Evolutionary conservation across 2,329 filamentous ascomycete species (phyloP), one percentile per base, ranked within the genome.

Genomic region (Sporothrix globosa): DNA sequence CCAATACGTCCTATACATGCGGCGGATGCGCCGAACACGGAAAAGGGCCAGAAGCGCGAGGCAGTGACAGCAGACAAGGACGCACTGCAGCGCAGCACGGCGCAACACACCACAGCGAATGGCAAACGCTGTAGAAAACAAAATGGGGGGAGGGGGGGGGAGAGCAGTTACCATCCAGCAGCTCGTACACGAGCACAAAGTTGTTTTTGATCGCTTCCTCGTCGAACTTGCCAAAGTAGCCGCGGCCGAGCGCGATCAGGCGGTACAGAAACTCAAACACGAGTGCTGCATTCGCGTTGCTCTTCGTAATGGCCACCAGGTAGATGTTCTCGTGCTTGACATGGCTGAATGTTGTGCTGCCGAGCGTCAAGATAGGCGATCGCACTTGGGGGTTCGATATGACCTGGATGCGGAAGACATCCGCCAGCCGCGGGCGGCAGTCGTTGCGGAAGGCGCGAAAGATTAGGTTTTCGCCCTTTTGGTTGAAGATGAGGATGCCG

Each of bases 121-220:
- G 46, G 17, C 2, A 41, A 21, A 58, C 14, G 5, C 3, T 44
- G 41, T 4, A 13, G 41, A 27, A n/a, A 19, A 58, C 4, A 14
- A 58, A 61, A 63, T 10, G 24, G 56, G 17, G 17, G 34, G 3
- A 44, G 11, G 9, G 11, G 17, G 10, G 41, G 9, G 10, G 14
- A 14, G 41, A 44, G 21, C 27, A 78, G 83, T 73, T 78, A 96
- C 92, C 92, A 81, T 99, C 96, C 70, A 99, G 83, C 70, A 99
- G 87, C 85, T 99, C 96, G 81, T 99, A 99, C 52, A 99, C 93
- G 75, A 99, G 85, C 74, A 99, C 96, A 83, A 99, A 99, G 84
- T 99, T 99, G 83, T 97, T 98, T 90, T 99, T 99, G 76, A 99
- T 95, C 70, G 96, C 94, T 83, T 99, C 96, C 85, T 99, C 96